phyloP scores from a whole-genome alignment of 306 rosid genomes.

The Alnus glutinosa region DNA sequence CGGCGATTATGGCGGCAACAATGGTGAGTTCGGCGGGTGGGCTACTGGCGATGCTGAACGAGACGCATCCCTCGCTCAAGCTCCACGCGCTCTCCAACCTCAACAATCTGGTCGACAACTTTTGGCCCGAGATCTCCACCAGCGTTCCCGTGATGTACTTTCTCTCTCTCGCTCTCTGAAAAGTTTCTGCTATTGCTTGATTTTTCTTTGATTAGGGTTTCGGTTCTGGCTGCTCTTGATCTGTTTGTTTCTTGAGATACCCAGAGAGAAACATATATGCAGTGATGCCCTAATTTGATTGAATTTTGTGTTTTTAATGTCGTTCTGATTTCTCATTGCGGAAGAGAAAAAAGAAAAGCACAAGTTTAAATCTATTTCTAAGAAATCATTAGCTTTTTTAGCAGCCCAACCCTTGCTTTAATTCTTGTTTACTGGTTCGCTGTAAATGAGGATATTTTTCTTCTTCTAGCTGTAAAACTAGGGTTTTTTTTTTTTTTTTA shows the following conservation, averaged over 20 bases:
- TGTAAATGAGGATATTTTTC: neutral
- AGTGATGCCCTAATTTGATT: neutral
- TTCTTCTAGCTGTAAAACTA: neutral
- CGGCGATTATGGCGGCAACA: slow-evolving; percentile 60
- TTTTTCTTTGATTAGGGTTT: slow-evolving; percentile 24
- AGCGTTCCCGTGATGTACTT: slow-evolving; percentile 86
- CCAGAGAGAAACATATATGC: neutral
- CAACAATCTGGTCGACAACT: slow-evolving; percentile 80
- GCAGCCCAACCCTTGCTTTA: neutral
- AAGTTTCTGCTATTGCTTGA: slow-evolving; percentile 4
- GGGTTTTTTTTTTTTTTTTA: neutral
- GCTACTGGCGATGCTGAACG: slow-evolving; percentile 92
- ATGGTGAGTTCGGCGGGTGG: slow-evolving; percentile 93
- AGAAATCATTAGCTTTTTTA: neutral
- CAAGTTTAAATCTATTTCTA: neutral
- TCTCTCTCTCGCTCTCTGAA: slow-evolving; percentile 7
- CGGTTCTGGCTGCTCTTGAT: slow-evolving; percentile 1
- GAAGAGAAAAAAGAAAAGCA: neutral
- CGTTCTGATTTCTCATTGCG: neutral
- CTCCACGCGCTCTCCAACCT: slow-evolving; percentile 89
- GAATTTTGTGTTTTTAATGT: neutral
- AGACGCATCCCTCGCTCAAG: slow-evolving; percentile 77
- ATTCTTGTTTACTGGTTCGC: neutral
- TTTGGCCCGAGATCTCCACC: slow-evolving; percentile 99
- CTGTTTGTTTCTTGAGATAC: slow-evolving; percentile 19